Percentiles rank a stretch among this genome's conserved stretches.
phyloP scores from a whole-genome alignment of 192 early-diverging fungal genomes.

The Endogone sp. region DNA sequence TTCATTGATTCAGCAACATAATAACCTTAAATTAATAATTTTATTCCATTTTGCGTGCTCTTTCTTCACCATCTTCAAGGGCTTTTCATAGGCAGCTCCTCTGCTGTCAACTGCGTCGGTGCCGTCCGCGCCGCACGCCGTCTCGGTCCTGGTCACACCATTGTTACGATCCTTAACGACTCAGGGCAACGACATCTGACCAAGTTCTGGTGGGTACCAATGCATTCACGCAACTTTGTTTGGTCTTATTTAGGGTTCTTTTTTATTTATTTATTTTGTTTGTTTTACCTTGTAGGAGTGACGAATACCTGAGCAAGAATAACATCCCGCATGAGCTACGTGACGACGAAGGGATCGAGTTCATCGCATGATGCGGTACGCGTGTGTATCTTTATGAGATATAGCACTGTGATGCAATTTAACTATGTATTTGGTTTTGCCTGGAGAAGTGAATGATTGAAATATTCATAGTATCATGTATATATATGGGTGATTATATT shows the following conservation, averaged over 20 bases:
- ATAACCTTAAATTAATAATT: too few relatives aligned
- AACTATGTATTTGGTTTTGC: too few relatives aligned
- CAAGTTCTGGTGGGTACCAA: slow-evolving; percentile 79
- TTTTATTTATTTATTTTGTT: neutral
- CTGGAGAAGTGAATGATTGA: too few relatives aligned
- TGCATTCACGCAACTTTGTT: neutral
- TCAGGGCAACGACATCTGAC: slow-evolving; percentile 89
- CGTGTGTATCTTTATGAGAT: too few relatives aligned
- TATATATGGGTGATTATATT: too few relatives aligned
- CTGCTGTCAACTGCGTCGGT: slow-evolving; percentile 90
- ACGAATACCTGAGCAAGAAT: slow-evolving; percentile 38
- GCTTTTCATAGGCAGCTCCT: slow-evolving; percentile 86
- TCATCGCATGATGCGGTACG: slow-evolving; percentile 13
- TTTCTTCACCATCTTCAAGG: slow-evolving; percentile 38
- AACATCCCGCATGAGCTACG: slow-evolving; percentile 16
- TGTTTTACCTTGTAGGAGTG: slow-evolving; percentile 34
- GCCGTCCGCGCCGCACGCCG: slow-evolving; percentile 71
- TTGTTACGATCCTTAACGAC: slow-evolving; percentile 92
- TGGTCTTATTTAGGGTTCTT: neutral
- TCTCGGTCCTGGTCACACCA: slow-evolving; percentile 84
- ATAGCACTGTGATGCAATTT: too few relatives aligned
- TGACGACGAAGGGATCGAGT: slow-evolving; percentile 14
- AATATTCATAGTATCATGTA: too few relatives aligned
- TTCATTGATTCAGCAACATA: too few relatives aligned
- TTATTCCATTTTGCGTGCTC: too few relatives aligned